These are phyloP conservation scores for Hypericum perforatum DNA, from an alignment of 345 rosid species.

Conservation along the genomic window DNA sequence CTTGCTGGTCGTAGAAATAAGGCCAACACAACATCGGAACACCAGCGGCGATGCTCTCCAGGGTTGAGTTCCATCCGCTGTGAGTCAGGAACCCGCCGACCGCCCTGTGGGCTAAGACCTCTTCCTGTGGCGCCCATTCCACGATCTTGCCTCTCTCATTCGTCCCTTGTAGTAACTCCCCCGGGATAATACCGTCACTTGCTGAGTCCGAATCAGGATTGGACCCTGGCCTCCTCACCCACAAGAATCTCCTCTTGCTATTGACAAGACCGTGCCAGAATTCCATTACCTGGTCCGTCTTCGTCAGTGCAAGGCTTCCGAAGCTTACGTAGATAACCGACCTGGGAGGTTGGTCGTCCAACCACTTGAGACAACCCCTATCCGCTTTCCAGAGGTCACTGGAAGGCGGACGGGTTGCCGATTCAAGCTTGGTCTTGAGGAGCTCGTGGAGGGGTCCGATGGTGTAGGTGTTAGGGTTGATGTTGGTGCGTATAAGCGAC, in stretches of 20 bases:
- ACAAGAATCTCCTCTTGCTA: constrained; percentile 32
- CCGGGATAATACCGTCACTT: background rate
- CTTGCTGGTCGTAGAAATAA: constrained; percentile 40
- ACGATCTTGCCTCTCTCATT: constrained; percentile 17
- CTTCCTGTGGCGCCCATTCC: constrained; percentile 38
- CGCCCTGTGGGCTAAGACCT: constrained; percentile 40
- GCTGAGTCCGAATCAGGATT: constrained; percentile 1
- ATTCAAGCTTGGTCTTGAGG: constrained; percentile 18
- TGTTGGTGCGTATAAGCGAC: constrained; percentile 27
- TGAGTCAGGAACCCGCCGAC: constrained; percentile 57
- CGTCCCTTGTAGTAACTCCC: constrained; percentile 17
- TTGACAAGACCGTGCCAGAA: constrained; percentile 33
- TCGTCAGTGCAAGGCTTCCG: constrained; percentile 24
- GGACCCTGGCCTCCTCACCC: constrained; percentile 29
- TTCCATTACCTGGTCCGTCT: constrained; percentile 26
- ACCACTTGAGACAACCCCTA: constrained; percentile 33
- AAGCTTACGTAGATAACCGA: constrained; percentile 41
- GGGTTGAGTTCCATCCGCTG: constrained; percentile 70
- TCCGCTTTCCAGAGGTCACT: constrained; percentile 31
- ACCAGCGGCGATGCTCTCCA: constrained; percentile 49
- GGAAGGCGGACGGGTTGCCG: background rate
- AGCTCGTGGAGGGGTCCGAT: constrained; percentile 50
- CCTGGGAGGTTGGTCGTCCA: constrained; percentile 24
- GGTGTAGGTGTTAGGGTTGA: constrained; percentile 28
- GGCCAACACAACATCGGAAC: constrained; percentile 83